Conservation (phyloP, 495 filamentous ascomycete species). For the Annulohypoxylon stygium region DNA sequence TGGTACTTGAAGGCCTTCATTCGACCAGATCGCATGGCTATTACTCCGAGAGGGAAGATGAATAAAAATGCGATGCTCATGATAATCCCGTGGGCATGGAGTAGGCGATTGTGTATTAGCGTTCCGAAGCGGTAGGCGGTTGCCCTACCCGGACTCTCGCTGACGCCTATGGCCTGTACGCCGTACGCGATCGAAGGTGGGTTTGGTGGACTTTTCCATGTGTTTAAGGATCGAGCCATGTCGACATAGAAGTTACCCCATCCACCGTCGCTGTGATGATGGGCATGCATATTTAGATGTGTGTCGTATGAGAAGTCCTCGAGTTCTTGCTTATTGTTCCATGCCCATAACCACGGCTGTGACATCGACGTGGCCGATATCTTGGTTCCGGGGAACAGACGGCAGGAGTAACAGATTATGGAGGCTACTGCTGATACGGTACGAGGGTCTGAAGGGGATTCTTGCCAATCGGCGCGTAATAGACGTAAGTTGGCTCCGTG, state of each 20-base stretch:
- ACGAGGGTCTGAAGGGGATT: not conserved
- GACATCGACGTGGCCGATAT: slow-evolving; percentile 7
- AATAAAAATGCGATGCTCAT: slow-evolving; percentile 16
- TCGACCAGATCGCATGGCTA: slow-evolving; percentile 21
- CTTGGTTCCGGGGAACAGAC: slow-evolving; percentile 12
- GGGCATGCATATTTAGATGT: slow-evolving; percentile 14
- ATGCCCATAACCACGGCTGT: slow-evolving; percentile 23
- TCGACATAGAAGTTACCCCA: slow-evolving; percentile 26
- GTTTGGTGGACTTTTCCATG: slow-evolving; percentile 1
- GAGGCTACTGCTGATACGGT: slow-evolving; percentile 8
- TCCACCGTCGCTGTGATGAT: slow-evolving; percentile 3
- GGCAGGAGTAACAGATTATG: slow-evolving; percentile 23
- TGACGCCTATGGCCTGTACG: slow-evolving; percentile 13
- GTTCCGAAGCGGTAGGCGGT: not conserved
- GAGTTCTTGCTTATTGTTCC: slow-evolving; percentile 21
- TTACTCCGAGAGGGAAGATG: slow-evolving; percentile 14
- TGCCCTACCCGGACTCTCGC: slow-evolving; percentile 12
- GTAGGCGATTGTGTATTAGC: not conserved
- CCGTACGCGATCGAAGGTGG: slow-evolving; percentile 1
- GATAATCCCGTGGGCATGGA: slow-evolving; percentile 13
- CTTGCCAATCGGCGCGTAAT: slow-evolving; percentile 15
- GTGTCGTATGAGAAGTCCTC: not conserved
- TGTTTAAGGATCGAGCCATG: slow-evolving; percentile 9
- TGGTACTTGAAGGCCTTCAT: slow-evolving; percentile 22
- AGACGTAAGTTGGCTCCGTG: not conserved